Percentiles rank a stretch among this genome's conserved stretches.
Evolutionary conservation across 2,329 filamentous ascomycete species (phyloP).

Genomic region (Tolypocladium tundrense): DNA sequence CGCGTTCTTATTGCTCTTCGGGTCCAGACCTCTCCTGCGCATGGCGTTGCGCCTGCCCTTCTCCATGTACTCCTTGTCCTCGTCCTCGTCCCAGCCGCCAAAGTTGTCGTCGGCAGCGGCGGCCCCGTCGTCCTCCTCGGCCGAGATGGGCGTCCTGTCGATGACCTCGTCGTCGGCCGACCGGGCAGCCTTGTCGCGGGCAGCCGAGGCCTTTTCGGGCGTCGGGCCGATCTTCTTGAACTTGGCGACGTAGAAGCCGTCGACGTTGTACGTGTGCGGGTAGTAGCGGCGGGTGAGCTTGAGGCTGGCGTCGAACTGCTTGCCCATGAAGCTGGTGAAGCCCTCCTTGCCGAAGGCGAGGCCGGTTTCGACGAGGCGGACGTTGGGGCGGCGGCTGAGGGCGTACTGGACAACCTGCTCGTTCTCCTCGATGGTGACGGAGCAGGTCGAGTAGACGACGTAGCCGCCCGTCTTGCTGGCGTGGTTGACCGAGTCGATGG

Average conservation of each 20-base stretch:
- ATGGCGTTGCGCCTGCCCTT: slow-evolving; percentile 64
- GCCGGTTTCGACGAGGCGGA: slow-evolving; percentile 85
- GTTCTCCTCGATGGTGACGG: slow-evolving; percentile 82
- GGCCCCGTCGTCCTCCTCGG: slow-evolving; percentile 34
- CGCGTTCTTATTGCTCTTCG: slow-evolving; percentile 39
- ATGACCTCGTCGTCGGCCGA: slow-evolving; percentile 33
- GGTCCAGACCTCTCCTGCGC: slow-evolving; percentile 65
- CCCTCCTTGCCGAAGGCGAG: slow-evolving; percentile 86
- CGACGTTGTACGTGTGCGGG: slow-evolving; percentile 87
- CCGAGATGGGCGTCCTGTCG: slow-evolving; percentile 59
- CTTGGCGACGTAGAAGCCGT: slow-evolving; percentile 97
- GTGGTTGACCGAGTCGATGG: slow-evolving; percentile 92
- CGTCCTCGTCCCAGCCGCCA: slow-evolving; percentile 64
- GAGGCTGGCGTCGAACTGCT: slow-evolving; percentile 80
- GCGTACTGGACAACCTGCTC: slow-evolving; percentile 92
- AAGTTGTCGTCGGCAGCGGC: slow-evolving; percentile 43
- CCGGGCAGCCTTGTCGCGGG: slow-evolving; percentile 22
- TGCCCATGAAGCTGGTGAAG: slow-evolving; percentile 83
- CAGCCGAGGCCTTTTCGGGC: slow-evolving; percentile 36
- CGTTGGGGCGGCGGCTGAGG: slow-evolving; percentile 82
- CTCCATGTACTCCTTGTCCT: slow-evolving; percentile 61
- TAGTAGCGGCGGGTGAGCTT: slow-evolving; percentile 79
- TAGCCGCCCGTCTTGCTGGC: slow-evolving; percentile 86
- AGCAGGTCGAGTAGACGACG: slow-evolving; percentile 94
- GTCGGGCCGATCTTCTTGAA: slow-evolving; percentile 86